Conservation (phyloP, 805 yeast species). For the Candida endomychidarum region DNA sequence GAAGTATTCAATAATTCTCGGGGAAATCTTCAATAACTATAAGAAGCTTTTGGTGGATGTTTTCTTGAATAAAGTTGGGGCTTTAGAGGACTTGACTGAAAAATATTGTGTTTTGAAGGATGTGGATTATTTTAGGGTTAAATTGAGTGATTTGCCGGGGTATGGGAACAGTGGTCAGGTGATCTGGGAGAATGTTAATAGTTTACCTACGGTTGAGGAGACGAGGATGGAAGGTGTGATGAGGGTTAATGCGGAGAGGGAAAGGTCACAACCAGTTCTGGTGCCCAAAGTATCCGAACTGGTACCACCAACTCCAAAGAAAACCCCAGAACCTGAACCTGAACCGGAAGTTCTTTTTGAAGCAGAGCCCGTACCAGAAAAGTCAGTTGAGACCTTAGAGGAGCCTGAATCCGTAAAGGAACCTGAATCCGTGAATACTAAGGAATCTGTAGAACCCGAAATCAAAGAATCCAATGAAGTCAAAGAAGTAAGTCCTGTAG, state of each 20-base stretch:
- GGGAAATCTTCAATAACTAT: conserved; percentile 56
- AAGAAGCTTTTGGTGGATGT: conserved; percentile 53
- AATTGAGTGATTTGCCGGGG: conserved; percentile 56
- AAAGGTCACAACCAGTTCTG: too few species aligned
- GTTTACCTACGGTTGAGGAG: conserved; percentile 51
- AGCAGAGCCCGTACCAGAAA: neutral
- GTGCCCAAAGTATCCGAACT: too few species aligned
- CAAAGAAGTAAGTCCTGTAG: too few species aligned
- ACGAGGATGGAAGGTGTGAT: conserved; percentile 45
- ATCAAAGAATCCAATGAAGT: too few species aligned
- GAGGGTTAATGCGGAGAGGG: conserved; percentile 38
- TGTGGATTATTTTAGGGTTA: conserved; percentile 62
- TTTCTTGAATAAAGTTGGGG: conserved; percentile 47
- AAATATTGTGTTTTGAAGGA: conserved; percentile 58
- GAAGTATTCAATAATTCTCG: conserved; percentile 46
- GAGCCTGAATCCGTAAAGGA: conserved; percentile 1
- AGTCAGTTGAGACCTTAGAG: neutral
- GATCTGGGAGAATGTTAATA: conserved; percentile 59
- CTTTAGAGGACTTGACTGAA: conserved; percentile 50
- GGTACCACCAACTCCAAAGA: conserved; percentile 2
- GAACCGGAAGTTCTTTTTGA: conserved; percentile 7
- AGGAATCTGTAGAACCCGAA: too few species aligned
- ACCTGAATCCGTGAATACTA: too few species aligned
- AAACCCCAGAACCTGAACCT: neutral
- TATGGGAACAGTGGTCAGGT: conserved; percentile 62